A percentile compares a stretch with the other conserved stretches of the same genome.
phyloP scores from a whole-genome alignment of 768 basidiomycete species.

The Lactarius evosmus region DNA sequence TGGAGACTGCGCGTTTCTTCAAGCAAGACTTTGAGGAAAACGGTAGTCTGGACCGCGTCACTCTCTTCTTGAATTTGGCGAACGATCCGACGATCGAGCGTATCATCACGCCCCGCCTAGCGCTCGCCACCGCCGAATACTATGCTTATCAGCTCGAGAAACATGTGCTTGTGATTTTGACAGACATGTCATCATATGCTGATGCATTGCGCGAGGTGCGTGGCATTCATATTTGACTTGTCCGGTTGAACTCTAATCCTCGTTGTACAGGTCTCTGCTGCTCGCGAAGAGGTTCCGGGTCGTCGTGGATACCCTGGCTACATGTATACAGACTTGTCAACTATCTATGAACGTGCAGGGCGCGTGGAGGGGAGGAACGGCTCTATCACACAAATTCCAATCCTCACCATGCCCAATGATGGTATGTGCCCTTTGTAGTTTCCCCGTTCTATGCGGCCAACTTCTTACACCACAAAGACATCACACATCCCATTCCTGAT shows the following conservation, averaged over 20 bases:
- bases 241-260: slow-evolving; percentile 15
- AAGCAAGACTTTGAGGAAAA: slow-evolving; percentile 99
- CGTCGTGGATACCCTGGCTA: slow-evolving; percentile 98
- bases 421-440: slow-evolving; percentile 48
- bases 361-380: slow-evolving; percentile 97
- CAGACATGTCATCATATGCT: slow-evolving; percentile 98
- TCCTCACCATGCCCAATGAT: slow-evolving; percentile 99
- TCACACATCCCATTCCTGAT: slow-evolving; percentile 99
- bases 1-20: slow-evolving; percentile 99
- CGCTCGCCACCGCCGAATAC: slow-evolving; percentile 97
- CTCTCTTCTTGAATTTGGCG: slow-evolving; percentile 96
- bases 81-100: slow-evolving; percentile 99
- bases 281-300: slow-evolving; percentile 98
- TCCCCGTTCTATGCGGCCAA: slow-evolving; percentile 20
- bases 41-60: slow-evolving; percentile 94
- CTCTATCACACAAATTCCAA: slow-evolving; percentile 99
- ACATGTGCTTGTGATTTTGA: slow-evolving; percentile 98
- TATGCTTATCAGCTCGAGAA: slow-evolving; percentile 99
- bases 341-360: slow-evolving; percentile 98
- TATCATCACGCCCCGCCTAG: slow-evolving; percentile 98
- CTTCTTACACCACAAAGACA: slow-evolving; percentile 54
- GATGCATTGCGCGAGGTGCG: slow-evolving; percentile 90
- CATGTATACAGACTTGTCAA: slow-evolving; percentile 99
- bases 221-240: slow-evolving; percentile 31
- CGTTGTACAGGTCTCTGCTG: slow-evolving; percentile 78